A percentile compares a stretch with the other conserved stretches of the same genome.
Conservation (phyloP, 2,329 filamentous ascomycete genomes). For the Trichoderma guizhouense region DNA sequence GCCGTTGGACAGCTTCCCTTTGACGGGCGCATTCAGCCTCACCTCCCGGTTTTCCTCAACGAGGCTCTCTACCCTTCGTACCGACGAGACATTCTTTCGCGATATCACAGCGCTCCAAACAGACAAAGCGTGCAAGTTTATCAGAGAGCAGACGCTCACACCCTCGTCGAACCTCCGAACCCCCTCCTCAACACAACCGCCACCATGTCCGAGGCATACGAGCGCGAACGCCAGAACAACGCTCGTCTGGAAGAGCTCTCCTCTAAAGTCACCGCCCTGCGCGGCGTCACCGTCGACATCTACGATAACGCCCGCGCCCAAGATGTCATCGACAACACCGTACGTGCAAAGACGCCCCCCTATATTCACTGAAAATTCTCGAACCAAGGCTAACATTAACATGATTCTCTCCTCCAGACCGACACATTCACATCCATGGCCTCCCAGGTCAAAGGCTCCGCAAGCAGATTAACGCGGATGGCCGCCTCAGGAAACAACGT, state of each 20-base stretch:
- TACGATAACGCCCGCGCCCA: conserved; percentile 93
- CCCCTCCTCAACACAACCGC: neutral
- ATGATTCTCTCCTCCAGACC: conserved; percentile 47
- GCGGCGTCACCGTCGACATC: conserved; percentile 93
- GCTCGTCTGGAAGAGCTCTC: conserved; percentile 87
- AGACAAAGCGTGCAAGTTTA: neutral
- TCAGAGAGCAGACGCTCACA: neutral
- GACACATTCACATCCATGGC: conserved; percentile 90
- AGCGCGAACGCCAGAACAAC: conserved; percentile 89
- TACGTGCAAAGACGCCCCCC: too few relatives aligned
- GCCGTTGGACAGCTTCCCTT: neutral
- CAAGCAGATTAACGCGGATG: conserved; percentile 80
- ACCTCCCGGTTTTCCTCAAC: neutral
- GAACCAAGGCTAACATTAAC: neutral
- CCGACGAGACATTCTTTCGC: neutral
- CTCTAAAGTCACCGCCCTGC: conserved; percentile 84
- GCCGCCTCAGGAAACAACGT: conserved; percentile 86
- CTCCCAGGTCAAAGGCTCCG: conserved; percentile 78
- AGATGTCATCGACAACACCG: conserved; percentile 81
- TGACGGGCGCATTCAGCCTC: neutral
- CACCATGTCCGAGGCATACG: conserved; percentile 70
- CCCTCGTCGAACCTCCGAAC: neutral
- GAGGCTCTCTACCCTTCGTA: neutral
- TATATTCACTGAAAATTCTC: too few relatives aligned
- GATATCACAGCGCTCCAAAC: neutral